Percentiles rank a stretch among this genome's conserved stretches.
phyloP scores from a whole-genome alignment of 2,329 filamentous ascomycete genomes.

The Acrocalymma vagum region DNA sequence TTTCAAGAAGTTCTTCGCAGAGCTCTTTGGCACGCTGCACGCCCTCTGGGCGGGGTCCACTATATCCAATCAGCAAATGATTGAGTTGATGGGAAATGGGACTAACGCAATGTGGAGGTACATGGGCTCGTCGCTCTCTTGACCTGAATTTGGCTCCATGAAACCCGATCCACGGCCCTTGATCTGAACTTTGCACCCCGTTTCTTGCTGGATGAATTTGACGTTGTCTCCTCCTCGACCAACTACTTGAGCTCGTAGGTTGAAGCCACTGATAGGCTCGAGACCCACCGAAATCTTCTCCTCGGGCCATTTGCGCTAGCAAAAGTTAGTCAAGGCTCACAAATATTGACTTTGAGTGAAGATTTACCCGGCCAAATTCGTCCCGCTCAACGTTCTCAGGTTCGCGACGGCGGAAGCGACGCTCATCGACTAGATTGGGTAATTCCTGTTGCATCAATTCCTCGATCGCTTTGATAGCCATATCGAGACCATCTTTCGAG shows the following conservation, averaged over 20 bases:
- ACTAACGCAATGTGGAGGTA: slow-evolving; percentile 92
- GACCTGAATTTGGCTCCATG: slow-evolving; percentile 85
- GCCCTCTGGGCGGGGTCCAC: slow-evolving; percentile 85
- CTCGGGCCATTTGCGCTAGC: slow-evolving; percentile 96
- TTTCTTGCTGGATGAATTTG: slow-evolving; percentile 97
- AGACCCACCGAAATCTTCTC: slow-evolving; percentile 91
- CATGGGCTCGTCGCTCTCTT: slow-evolving; percentile 95
- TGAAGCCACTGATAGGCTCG: slow-evolving; percentile 93
- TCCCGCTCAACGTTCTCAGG: slow-evolving; percentile 85
- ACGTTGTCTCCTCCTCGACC: slow-evolving; percentile 94
- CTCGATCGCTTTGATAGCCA: slow-evolving; percentile 86
- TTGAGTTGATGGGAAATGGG: slow-evolving; percentile 3
- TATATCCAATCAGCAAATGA: slow-evolving; percentile 47
- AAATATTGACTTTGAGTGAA: background rate
- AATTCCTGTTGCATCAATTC: slow-evolving; percentile 97
- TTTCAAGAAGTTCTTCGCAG: slow-evolving; percentile 85
- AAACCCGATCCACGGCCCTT: slow-evolving; percentile 96
- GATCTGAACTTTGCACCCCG: slow-evolving; percentile 95
- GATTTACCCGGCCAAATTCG: slow-evolving; percentile 82
- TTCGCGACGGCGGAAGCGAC: slow-evolving; percentile 86
- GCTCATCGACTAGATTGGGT: slow-evolving; percentile 92
- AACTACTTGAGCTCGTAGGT: slow-evolving; percentile 93
- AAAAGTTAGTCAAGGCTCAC: slow-evolving; percentile 29
- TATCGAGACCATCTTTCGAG: slow-evolving; percentile 87
- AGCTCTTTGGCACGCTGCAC: slow-evolving; percentile 88